These are phyloP conservation scores for Kodamaea lidongshanica DNA, from an alignment of 805 yeast species.

Conservation along the genomic window DNA sequence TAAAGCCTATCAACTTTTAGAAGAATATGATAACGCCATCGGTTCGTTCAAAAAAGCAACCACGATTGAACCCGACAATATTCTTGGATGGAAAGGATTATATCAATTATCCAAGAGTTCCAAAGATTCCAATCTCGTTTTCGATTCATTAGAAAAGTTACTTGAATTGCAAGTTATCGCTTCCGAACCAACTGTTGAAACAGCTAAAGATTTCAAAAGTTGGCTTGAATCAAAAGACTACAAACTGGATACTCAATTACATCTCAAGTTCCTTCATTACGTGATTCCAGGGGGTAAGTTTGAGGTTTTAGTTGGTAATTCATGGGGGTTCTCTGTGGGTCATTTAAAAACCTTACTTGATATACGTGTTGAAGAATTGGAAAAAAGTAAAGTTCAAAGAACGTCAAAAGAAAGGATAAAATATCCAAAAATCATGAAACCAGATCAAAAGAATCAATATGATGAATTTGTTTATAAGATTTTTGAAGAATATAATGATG, in stretches of 20 bases:
- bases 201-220: conserved; percentile 40
- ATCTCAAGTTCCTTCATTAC: conserved; percentile 43
- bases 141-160: conserved; percentile 41
- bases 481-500: conserved; percentile 39
- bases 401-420: conserved; percentile 45
- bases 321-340: conserved; percentile 39
- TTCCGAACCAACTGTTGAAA: conserved; percentile 43
- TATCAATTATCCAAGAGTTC: conserved; percentile 38
- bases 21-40: conserved; percentile 34
- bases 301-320: conserved; percentile 45
- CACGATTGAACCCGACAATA: conserved; percentile 41
- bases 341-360: conserved; percentile 42
- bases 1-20: conserved; percentile 51
- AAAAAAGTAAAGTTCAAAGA: conserved; percentile 31
- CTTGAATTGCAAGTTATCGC: conserved; percentile 37
- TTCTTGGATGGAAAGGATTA: conserved; percentile 80
- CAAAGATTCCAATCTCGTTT: conserved; percentile 39
- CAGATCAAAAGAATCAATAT: conserved; percentile 33
- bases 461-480: conserved; percentile 41
- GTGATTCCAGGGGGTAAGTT: conserved; percentile 53
- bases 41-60: conserved; percentile 46
- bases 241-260: conserved; percentile 24
- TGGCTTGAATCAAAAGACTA: conserved; percentile 36
- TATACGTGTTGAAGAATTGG: conserved; percentile 36
- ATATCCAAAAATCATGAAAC: conserved; percentile 38